A percentile compares a stretch with the other conserved stretches of the same genome.
Conservation (phyloP, 129 eudicot genomes). For the Tagetes patula region DNA sequence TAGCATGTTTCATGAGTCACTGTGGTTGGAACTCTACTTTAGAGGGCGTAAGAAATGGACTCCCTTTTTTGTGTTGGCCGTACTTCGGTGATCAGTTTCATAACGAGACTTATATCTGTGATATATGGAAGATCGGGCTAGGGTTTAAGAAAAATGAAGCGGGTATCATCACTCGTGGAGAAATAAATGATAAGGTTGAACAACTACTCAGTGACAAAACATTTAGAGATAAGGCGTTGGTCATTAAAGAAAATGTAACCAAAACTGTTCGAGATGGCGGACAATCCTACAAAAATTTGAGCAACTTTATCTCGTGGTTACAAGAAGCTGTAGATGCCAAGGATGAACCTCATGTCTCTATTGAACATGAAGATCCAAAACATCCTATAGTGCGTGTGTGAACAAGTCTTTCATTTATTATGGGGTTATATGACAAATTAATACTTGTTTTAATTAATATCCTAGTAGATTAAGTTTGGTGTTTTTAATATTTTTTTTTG, state of each 20-base stretch:
- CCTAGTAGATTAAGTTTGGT: too few relatives aligned
- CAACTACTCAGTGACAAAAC: slow-evolving; percentile 34
- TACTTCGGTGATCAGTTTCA: slow-evolving; percentile 58
- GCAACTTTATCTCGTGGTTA: slow-evolving; percentile 43
- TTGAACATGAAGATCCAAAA: background rate
- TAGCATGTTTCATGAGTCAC: slow-evolving; percentile 59
- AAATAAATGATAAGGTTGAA: slow-evolving; percentile 48
- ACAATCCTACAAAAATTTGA: slow-evolving; percentile 40
- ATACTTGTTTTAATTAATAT: too few relatives aligned
- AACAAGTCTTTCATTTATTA: too few relatives aligned
- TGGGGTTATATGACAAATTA: too few relatives aligned
- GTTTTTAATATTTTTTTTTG: too few relatives aligned
- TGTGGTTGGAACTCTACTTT: slow-evolving; percentile 72
- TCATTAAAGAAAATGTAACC: slow-evolving; percentile 26
- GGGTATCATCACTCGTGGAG: slow-evolving; percentile 38
- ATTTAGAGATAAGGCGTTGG: slow-evolving; percentile 35
- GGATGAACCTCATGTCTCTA: background rate
- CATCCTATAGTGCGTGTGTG: background rate
- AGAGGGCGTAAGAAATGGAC: slow-evolving; percentile 54
- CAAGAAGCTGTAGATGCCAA: slow-evolving; percentile 16
- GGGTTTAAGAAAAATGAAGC: slow-evolving; percentile 40
- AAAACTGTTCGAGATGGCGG: slow-evolving; percentile 33
- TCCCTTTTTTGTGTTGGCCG: slow-evolving; percentile 71
- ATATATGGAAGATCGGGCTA: slow-evolving; percentile 54
- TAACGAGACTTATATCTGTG: slow-evolving; percentile 51